Conservation (phyloP, 331 rosid species). For the Quercus phellos region DNA sequence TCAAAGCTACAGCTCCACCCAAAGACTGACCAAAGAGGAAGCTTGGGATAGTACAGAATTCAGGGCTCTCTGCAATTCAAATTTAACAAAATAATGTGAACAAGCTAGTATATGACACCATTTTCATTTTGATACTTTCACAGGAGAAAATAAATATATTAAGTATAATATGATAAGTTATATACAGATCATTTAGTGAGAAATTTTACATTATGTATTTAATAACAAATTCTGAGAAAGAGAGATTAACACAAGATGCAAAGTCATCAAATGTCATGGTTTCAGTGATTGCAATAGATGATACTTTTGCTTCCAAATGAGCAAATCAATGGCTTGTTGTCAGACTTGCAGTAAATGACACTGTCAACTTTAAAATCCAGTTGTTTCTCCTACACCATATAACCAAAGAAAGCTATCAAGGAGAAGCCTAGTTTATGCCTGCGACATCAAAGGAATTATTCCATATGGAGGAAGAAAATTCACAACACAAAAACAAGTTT, state of each 20-base stretch:
- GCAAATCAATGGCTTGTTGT: neutral
- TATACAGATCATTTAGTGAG: neutral
- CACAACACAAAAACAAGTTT: neutral
- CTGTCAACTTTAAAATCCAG: neutral
- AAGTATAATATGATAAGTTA: neutral
- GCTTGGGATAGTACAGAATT: slow-evolving; percentile 54
- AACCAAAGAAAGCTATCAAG: neutral
- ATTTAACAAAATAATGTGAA: slow-evolving; percentile 17
- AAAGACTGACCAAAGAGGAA: slow-evolving; percentile 85
- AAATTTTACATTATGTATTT: neutral
- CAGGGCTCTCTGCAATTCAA: slow-evolving; percentile 52
- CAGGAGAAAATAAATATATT: neutral
- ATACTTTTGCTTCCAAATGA: neutral
- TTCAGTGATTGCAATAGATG: neutral
- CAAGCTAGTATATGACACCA: neutral
- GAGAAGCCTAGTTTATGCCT: neutral
- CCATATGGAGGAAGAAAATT: neutral
- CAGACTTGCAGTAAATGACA: neutral
- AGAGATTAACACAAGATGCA: neutral
- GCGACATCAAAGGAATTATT: neutral
- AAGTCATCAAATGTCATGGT: neutral
- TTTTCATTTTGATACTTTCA: neutral
- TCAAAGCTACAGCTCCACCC: slow-evolving; percentile 94
- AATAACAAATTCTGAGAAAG: neutral
- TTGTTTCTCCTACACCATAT: neutral